Evolutionary conservation across 208 protist genomes (phyloP), one percentile per base, ranked within the genome.

Genomic region (Vickermania spadyakhi): DNA sequence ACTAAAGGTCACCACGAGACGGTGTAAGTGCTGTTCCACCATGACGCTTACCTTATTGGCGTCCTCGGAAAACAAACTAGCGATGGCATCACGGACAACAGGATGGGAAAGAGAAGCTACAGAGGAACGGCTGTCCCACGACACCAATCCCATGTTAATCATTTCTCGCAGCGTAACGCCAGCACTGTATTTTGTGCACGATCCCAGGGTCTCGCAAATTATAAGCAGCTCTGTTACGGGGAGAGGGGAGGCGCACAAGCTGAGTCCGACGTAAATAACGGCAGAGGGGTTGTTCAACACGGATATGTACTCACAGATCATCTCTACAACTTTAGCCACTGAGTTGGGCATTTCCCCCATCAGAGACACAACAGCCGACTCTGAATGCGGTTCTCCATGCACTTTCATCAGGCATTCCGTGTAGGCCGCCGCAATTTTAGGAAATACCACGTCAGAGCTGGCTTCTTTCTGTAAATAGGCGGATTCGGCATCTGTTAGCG

Each of bases 171-270:
- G 60, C 21, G 80, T 53, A 18, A 81, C 81, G 25, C 90, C 56
- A 28, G 82, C 78, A 11, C 75, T 86, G 52, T 89, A 66, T 29
- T 72, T 72, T 25, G 68, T 62, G 55, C 84, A 91, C 28, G 72
- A 70, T 5, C 75, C 79, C 25, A 94, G 72, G 50, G 83, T 77
- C 65, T 94, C 87, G 60, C 84, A 90, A 18, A 94, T 72, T 59
- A 73, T 79, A 30, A 82, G 68, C 30, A 94, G 66, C 54, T 91
- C 87, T 26, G 79, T 73, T 13, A 81, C 72, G 3, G 82, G 73
- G 27, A 94, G 64, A 2, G 87, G 77, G 2, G 75, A 52, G 22
- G 74, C 56, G 31, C 68, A 64, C 22, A 91, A 70, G 49, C 75
- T 67, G 21, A 85, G 59, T 7, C 88, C 67, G n/a, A 83, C 45